Percentiles rank a stretch among this genome's conserved stretches.
Evolutionary conservation across 108 stramenopile species (phyloP).

Genomic region (Cyclotella choctawhatcheeana): DNA sequence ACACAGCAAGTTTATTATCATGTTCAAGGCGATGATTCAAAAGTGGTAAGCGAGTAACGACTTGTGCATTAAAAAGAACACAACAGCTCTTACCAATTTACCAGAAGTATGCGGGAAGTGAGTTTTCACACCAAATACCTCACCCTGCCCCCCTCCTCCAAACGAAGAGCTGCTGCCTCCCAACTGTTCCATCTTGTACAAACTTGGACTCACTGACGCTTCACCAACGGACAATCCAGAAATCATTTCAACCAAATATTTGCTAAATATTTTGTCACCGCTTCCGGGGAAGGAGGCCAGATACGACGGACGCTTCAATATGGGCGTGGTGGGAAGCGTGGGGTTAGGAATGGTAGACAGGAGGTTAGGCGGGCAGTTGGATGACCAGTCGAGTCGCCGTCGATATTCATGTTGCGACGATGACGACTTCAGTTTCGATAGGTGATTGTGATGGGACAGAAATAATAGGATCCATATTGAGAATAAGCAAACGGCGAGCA

Average conservation of each 20-base stretch:
- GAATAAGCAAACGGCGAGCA: no score
- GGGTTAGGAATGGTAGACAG: neutral
- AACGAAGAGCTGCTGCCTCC: neutral
- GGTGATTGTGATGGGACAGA: no score
- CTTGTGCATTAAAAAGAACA: no score
- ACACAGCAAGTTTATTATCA: no score
- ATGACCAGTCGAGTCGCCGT: neutral
- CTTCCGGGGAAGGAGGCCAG: constrained; percentile 40
- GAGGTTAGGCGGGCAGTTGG: neutral
- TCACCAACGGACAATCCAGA: constrained; percentile 35
- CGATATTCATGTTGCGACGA: no score
- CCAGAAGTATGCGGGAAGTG: constrained; percentile 47
- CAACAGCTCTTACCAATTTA: constrained; percentile 24
- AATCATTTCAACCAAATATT: constrained; percentile 27
- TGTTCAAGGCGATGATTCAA: no score
- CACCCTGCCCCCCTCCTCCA: constrained; percentile 10
- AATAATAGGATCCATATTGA: no score
- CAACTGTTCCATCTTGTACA: constrained; percentile 7
- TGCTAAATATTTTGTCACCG: constrained; percentile 31
- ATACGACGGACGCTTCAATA: constrained; percentile 13
- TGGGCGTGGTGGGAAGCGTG: neutral
- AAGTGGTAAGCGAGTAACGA: no score
- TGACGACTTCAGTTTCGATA: no score
- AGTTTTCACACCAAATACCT: constrained; percentile 32
- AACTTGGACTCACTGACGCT: constrained; percentile 18